Evolutionary conservation across 805 yeast species (phyloP), one percentile per base, ranked within the genome.

Genomic region (Ogataea philodendri): DNA sequence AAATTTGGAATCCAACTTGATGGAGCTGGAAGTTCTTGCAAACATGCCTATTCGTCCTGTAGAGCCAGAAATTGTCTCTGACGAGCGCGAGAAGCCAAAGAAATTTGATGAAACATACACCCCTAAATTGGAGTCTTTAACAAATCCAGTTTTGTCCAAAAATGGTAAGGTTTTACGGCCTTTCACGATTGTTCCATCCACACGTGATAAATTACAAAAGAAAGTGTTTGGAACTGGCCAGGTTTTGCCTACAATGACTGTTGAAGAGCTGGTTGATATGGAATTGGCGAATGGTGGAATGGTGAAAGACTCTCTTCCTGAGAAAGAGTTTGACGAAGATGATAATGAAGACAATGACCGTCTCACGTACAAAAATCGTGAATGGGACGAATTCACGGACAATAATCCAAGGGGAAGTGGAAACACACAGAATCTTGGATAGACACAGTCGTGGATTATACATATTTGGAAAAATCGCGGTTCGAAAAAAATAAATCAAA

Each of bases 381-480:
- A 75, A 26, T 93, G 97, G 97, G 98, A 93, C 61, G 94, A 84
- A 42, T 93, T 90, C 69, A 78, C 79, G 29, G 98, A 93, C 44
- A 76, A 76, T 3, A 78, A 87, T 55, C 83, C 88, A 0, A 78
- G 76, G 51, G 98, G 98, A 6, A 79, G 89, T 38, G 98, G 98
- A 8, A 90, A 90, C 55, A 87, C 89, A 57, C 58, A 58, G 27
- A 76, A 81, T 49, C 62, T 76, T 37, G 90, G 90, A 5, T 36
- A 21, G 19, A 6, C 18, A 11, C 17, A 22, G 35, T 27, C 36
- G 41, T 30, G 36, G 17, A n/a, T 21, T 7, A 6, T 9, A 7
- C 32, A 18, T 13, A 37, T 26, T 31, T 31, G 15, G 10, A 11
- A 22, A 31, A 23, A 25, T 31, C 37, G 35, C 41, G 33, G 16